Percentiles rank a stretch among this genome's conserved stretches.
These are phyloP conservation scores for Aspergillus ostianus DNA, from an alignment of 495 filamentous ascomycete genomes.

Conservation along the genomic window DNA sequence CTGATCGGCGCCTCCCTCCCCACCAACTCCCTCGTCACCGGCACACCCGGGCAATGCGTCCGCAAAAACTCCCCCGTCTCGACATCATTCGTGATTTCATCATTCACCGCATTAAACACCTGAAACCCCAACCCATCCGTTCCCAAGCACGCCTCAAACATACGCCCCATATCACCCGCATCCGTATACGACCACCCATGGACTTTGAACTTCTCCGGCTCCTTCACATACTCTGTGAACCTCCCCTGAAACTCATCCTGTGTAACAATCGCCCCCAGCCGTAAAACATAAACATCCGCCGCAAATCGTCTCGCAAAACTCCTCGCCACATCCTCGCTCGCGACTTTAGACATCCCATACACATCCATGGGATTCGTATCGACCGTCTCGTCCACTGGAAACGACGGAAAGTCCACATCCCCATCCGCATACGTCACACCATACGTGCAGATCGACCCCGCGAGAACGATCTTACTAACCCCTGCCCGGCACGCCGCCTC, in stretches of 20 bases:
- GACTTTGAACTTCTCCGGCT: constrained; percentile 47
- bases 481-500: constrained; percentile 59
- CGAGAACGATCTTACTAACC: constrained; percentile 60
- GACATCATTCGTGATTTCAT: constrained; percentile 48
- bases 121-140: constrained; percentile 56
- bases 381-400: constrained; percentile 56
- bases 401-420: constrained; percentile 52
- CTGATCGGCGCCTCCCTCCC: constrained; percentile 55
- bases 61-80: constrained; percentile 50
- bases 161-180: constrained; percentile 57
- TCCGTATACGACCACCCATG: constrained; percentile 64
- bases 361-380: constrained; percentile 55
- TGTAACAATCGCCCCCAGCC: constrained; percentile 58
- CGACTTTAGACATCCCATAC: constrained; percentile 60
- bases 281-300: constrained; percentile 57
- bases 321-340: constrained; percentile 53
- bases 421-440: constrained; percentile 59
- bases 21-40: constrained; percentile 52
- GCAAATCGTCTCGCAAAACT: constrained; percentile 54
- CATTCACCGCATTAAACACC: constrained; percentile 61
- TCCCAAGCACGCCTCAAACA: constrained; percentile 49
- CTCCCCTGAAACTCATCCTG: constrained; percentile 55
- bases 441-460: constrained; percentile 57
- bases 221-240: constrained; percentile 48
- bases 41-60: constrained; percentile 41